Evolutionary conservation across 2,329 filamentous ascomycete genomes (phyloP), one percentile per base, ranked within the genome.

Genomic region (Talaromyces sp.): DNA sequence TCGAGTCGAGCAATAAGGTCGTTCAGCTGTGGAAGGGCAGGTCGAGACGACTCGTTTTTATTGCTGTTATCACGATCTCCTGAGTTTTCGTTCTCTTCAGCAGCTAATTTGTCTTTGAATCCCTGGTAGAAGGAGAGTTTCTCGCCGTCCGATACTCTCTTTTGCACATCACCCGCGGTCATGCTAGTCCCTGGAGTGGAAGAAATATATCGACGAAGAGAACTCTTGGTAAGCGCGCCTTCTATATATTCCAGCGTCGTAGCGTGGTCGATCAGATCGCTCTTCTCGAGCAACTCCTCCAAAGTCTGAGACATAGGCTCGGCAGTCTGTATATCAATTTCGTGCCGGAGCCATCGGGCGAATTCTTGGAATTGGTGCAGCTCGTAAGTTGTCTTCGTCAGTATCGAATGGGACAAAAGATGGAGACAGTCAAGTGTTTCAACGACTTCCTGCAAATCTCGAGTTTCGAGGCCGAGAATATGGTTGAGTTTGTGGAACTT

Each of bases 161-260:
- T 2, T 70, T 57, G 27, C 71, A 68, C 13, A 68, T 69, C 27
- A 68, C 14, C 43, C 22, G 33, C 67, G 39, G 70, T 67, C 27
- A 74, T n/a, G 74, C 73, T 62, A 75, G 8, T 22, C 33, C 49
- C 52, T 35, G 75, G 73, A 13, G 74, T 68, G 8, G 79, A 75
- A 58, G 75, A 75, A 60, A 82, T 85, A 70, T 87, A 92, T 9
- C 84, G 75, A 24, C 83, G 82, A 3, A 96, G 79, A 5, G 87
- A 88, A 70, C 89, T 93, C 39, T 83, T 82, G 0, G 82, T 85
- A 69, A 96, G 81, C 41, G 89, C 88, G 33, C 86, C 85, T 69
- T 90, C 85, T 43, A 98, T 90, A 73, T 97, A 97, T 0, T 86
- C 84, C 9, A 97, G 77, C 0, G 96, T 87, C 64, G 88, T 88